Evolutionary conservation across 192 early-diverging fungal genomes (phyloP), one percentile per base, ranked within the genome.

Genomic region (Dissophora ornata): DNA sequence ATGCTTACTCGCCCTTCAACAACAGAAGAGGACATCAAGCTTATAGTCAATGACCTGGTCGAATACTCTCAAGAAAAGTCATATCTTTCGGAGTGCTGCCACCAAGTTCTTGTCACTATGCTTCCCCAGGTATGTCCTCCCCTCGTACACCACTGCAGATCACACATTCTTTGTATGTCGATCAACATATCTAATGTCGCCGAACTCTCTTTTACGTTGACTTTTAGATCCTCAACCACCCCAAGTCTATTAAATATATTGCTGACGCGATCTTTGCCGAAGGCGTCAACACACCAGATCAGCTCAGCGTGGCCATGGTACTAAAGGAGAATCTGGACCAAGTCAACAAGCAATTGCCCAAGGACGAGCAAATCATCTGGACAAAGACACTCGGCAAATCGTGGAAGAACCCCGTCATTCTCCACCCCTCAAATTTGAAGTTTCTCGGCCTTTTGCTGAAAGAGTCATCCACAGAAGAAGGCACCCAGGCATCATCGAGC

Each of bases 1-100:
- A 86, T 95, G 45, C 52, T 97, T 1, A 62, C 79, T 21, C 83
- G 91, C n/a, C 42, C 81, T 3, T 67, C 69, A 0, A 93, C 94
- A 28, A 89, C 88, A 1, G 28, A 79, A 16, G 87, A 91, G 24
- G 95, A 97, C 61, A 79, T 93, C 19, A 36, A 84, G n/a, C 85
- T 87, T 40, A 87, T 97, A 2, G 81, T 91, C 24, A 83, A 89
- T 42, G 82, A 82, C 57, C 80, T 99, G 61, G 33, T 88, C 3
- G 87, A 89, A 49, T 87, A 90, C 51, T 86, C 91, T 0, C 65
- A 85, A 6, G 86, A 87, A 19, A 97, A 97, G 70, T 82, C 87
- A 21, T 99, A 95, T 68, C 80, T 98, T 26, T 75, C 86, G n/a
- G 92, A 95, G 69, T 83, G 88, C 9, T 87, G 90, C 42, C 95